Conservation (phyloP, 2,329 filamentous ascomycete species). For the Diaporthe vexans region DNA sequence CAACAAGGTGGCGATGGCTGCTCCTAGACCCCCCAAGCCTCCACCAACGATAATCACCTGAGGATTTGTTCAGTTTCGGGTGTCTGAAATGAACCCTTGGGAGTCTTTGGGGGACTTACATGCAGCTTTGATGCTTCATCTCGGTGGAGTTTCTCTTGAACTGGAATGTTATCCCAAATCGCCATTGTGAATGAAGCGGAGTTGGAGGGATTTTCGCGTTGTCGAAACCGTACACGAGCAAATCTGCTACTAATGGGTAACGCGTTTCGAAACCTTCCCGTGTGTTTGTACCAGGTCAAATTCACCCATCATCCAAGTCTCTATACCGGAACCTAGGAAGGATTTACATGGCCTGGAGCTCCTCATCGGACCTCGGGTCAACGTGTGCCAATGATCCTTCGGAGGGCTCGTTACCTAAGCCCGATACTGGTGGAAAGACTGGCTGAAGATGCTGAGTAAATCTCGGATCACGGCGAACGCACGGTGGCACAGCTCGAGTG, state of each 20-base stretch:
- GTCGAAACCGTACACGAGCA: neutral
- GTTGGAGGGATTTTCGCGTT: neutral
- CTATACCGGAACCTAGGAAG: neutral
- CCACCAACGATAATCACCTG: slow-evolving; percentile 68
- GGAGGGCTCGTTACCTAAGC: slow-evolving; percentile 7
- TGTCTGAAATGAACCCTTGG: neutral
- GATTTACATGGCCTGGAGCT: neutral
- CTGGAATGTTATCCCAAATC: neutral
- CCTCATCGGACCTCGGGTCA: slow-evolving; percentile 11
- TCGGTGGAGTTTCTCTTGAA: slow-evolving; percentile 31
- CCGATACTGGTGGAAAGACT: neutral
- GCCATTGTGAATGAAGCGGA: neutral
- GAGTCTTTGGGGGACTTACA: neutral
- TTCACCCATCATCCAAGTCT: neutral
- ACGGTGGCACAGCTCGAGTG: neutral
- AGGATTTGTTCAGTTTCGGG: neutral
- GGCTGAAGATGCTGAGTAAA: neutral
- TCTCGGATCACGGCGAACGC: neutral
- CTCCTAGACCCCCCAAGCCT: slow-evolving; percentile 67
- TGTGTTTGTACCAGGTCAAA: neutral
- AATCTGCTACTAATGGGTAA: neutral
- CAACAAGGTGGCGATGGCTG: slow-evolving; percentile 61
- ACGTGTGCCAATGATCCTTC: neutral
- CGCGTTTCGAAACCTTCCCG: neutral
- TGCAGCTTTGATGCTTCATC: slow-evolving; percentile 35